These are phyloP conservation scores for Xylariaceae sp. DNA, from an alignment of 2,329 filamentous ascomycete genomes.

Conservation along the genomic window DNA sequence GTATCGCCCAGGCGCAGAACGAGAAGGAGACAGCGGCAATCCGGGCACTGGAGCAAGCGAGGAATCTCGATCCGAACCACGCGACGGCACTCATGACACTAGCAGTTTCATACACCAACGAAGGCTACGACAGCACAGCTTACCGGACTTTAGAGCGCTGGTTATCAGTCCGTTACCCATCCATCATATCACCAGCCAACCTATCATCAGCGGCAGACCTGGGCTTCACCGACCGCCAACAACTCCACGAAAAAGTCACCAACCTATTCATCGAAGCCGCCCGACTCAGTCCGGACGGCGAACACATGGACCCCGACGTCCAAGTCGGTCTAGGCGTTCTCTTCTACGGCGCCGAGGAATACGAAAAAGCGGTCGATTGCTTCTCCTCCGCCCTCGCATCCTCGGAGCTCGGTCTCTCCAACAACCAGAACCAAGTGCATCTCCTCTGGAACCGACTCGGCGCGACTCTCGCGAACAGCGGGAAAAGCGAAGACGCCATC, in stretches of 20 bases:
- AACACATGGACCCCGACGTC: constrained; percentile 96
- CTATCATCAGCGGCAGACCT: constrained; percentile 74
- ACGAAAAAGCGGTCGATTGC: constrained; percentile 97
- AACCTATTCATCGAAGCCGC: constrained; percentile 87
- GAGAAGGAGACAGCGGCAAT: constrained; percentile 97
- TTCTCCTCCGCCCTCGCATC: constrained; percentile 87
- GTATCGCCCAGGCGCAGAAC: constrained; percentile 91
- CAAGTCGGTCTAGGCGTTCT: constrained; percentile 95
- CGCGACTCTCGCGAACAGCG: constrained; percentile 91
- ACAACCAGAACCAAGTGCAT: constrained; percentile 80
- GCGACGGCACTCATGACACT: constrained; percentile 88
- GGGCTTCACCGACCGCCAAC: constrained; percentile 87
- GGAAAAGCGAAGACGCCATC: constrained; percentile 91
- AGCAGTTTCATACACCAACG: constrained; percentile 95
- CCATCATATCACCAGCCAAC: constrained; percentile 66
- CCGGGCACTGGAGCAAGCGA: constrained; percentile 81
- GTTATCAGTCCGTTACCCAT: constrained; percentile 91
- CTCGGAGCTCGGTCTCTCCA: constrained; percentile 76
- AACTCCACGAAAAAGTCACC: constrained; percentile 85
- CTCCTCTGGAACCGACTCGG: constrained; percentile 96
- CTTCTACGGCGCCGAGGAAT: constrained; percentile 96
- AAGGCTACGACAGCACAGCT: constrained; percentile 94
- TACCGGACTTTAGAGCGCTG: constrained; percentile 95
- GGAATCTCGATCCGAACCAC: constrained; percentile 83
- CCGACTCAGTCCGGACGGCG: constrained; percentile 83